Evolutionary conservation across 2,329 filamentous ascomycete species (phyloP).

Genomic region (Ambrosiella xylebori): DNA sequence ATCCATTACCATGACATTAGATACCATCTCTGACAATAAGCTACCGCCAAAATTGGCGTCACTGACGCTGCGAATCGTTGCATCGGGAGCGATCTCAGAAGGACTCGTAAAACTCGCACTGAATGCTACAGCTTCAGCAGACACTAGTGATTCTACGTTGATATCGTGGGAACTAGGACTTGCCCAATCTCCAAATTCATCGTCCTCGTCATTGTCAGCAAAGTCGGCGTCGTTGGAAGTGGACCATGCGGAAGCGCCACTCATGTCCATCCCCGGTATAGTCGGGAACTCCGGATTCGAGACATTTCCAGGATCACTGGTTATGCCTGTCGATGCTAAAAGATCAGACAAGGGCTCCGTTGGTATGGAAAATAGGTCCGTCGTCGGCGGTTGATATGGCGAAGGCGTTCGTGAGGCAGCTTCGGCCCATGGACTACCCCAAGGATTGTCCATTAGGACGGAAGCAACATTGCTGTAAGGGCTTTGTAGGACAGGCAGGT

Average conservation of each 20-base stretch:
- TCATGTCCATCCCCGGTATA: conserved; percentile 4
- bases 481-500: neutral
- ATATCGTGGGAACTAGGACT: neutral
- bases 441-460: conserved; percentile 40
- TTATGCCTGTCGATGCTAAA: neutral
- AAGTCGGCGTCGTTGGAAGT: neutral
- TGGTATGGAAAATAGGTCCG: neutral
- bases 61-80: neutral
- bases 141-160: neutral
- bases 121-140: neutral
- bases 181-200: conserved; percentile 9
- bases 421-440: conserved; percentile 42
- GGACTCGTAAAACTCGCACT: conserved; percentile 3
- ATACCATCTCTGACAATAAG: neutral
- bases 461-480: conserved; percentile 8
- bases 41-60: neutral
- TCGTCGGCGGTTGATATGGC: neutral
- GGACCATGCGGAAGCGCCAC: conserved; percentile 6
- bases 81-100: neutral
- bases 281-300: neutral
- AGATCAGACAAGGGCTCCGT: too few relatives aligned
- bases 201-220: neutral
- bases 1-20: neutral
- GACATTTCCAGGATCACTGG: conserved; percentile 1
- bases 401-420: conserved; percentile 13